Evolutionary conservation across 2,329 filamentous ascomycete genomes (phyloP).

Genomic region (Colletotrichum sp.): DNA sequence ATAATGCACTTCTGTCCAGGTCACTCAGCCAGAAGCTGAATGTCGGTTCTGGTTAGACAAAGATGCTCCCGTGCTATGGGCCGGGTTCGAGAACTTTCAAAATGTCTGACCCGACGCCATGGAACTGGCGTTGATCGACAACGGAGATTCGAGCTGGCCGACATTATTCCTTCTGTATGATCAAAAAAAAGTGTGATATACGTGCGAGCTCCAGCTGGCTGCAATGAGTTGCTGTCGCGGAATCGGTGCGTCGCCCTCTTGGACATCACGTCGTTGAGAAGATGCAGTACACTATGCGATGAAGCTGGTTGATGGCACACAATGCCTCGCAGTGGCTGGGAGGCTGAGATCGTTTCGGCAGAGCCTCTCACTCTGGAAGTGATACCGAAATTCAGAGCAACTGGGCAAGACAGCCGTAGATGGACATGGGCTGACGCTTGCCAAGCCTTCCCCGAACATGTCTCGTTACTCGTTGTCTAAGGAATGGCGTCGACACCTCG

Average conservation of each 20-base stretch:
- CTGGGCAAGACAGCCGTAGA: not conserved
- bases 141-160: not conserved
- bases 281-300: not conserved
- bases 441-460: not conserved
- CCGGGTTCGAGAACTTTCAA: not conserved
- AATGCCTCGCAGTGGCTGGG: not conserved
- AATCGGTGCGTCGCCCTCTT: not conserved
- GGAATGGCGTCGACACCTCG: not conserved
- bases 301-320: not conserved
- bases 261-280: not conserved
- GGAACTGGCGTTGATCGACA: not conserved
- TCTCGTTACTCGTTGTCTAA: not conserved
- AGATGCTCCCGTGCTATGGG: not conserved
- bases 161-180: not conserved
- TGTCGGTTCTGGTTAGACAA: not conserved
- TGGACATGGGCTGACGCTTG: not conserved
- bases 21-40: not conserved
- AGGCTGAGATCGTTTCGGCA: not conserved
- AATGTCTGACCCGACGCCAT: not conserved
- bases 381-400: not conserved
- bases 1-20: not conserved
- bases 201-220: not conserved
- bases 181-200: not conserved
- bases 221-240: not conserved
- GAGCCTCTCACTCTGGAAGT: not conserved